Percentiles rank a stretch among this genome's conserved stretches.
Evolutionary conservation across 140 eudicot species (phyloP).

Genomic region (Flaveria floridana): DNA sequence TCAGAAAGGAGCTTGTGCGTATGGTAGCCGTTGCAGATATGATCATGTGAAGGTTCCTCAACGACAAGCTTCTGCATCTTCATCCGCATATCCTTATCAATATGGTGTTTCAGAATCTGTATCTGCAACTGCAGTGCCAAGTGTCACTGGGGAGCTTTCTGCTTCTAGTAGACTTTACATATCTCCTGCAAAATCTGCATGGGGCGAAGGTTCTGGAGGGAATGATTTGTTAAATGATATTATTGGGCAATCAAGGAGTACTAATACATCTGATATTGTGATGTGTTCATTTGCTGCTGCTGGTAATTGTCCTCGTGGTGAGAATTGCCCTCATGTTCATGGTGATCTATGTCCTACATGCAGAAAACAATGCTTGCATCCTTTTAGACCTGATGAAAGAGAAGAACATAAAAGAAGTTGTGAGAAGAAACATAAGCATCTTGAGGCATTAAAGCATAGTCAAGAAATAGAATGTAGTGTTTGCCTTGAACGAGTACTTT

Average conservation of each 20-base stretch:
- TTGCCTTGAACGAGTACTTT: constrained; percentile 81
- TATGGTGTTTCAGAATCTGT: constrained; percentile 36
- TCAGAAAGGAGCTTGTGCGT: constrained; percentile 87
- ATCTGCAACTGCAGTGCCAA: constrained; percentile 31
- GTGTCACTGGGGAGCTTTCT: constrained; percentile 45
- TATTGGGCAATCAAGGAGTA: constrained; percentile 37
- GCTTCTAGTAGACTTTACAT: constrained; percentile 39
- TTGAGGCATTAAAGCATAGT: constrained; percentile 72
- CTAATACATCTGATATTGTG: constrained; percentile 46
- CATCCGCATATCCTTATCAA: constrained; percentile 46
- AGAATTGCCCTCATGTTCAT: constrained; percentile 81
- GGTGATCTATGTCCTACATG: constrained; percentile 84
- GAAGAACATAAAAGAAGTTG: constrained; percentile 69
- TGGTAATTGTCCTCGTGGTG: constrained; percentile 88
- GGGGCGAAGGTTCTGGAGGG: constrained; percentile 43
- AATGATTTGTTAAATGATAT: constrained; percentile 32
- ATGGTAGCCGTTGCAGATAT: constrained; percentile 87
- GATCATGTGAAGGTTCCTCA: constrained; percentile 70
- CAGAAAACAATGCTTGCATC: constrained; percentile 80
- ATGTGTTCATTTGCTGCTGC: constrained; percentile 88
- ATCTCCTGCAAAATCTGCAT: constrained; percentile 38
- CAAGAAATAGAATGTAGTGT: constrained; percentile 90
- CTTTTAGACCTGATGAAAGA: constrained; percentile 76
- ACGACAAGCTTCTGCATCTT: constrained; percentile 50
- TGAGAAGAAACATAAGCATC: constrained; percentile 63